Evolutionary conservation across 768 basidiomycete genomes (phyloP), one percentile per base, ranked within the genome.

Genomic region (Peribolospora kevripleyi): DNA sequence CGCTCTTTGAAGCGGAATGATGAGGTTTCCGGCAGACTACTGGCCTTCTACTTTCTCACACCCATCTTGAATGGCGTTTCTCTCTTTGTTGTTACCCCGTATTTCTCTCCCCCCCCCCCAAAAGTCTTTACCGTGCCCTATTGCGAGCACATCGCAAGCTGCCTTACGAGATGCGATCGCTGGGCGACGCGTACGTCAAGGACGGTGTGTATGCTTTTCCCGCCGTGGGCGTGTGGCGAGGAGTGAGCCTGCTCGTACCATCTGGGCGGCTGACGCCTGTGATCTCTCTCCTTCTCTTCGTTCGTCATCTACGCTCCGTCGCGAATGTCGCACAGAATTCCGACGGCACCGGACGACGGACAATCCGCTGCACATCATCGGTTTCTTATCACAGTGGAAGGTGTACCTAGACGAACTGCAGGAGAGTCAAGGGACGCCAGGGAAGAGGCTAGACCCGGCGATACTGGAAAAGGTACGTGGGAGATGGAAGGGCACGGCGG

Each of bases 301-400:
- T 47, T 36, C 11, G 4, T 39, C 9, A 14, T 11, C 37, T 51
- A 5, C 8, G 9, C 10, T 6, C 1, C 42, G 11, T 39, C 10
- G 13, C 11, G 41, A 7, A 7, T 38, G 39, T 7, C 40, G 42
- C 45, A 6, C 54, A 85, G 91, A 98, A 68, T 97, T 93, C 67
- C 78, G 82, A 6, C 72, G 82, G 49, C 90, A 93, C 60, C 77
- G 71, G 61, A 70, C 75, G 36, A 76, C 79, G 8, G 79, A 79
- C 25, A 95, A 97, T 68, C 84, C 87, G 3, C 73, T 80, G 6
- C 79, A 95, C 65, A 78, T 95, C 58, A 91, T 97, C 65, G 88
- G 86, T 3, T 98, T 98, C 65, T 72, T 97, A 7, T 81, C 82
- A 3, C 84, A 95, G 63, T 98, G 91, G 91, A 93, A 91, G 67